Evolutionary conservation across 768 basidiomycete species (phyloP).

Genomic region (Suillus americanus): DNA sequence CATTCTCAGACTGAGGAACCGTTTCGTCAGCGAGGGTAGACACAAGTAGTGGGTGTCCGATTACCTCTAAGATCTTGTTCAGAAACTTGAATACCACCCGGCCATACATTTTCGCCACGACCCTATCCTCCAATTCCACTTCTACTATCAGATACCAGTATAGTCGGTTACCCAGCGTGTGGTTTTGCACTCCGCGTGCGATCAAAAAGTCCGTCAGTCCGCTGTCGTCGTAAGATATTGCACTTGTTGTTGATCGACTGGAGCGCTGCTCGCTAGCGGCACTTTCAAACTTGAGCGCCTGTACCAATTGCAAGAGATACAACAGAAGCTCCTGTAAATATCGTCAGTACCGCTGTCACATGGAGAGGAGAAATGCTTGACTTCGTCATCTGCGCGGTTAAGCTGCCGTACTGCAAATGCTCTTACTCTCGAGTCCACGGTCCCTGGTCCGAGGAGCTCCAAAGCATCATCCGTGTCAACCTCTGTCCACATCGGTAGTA

Average conservation of each 20-base stretch:
- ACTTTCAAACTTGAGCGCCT: slow-evolving; percentile 96
- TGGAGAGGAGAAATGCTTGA: slow-evolving; percentile 33
- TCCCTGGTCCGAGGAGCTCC: slow-evolving; percentile 88
- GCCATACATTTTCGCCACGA: slow-evolving; percentile 91
- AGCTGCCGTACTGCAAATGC: slow-evolving; percentile 94
- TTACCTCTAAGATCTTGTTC: slow-evolving; percentile 83
- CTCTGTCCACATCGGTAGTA: slow-evolving; percentile 95
- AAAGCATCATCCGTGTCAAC: slow-evolving; percentile 96
- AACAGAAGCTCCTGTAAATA: slow-evolving; percentile 76
- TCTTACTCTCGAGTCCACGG: slow-evolving; percentile 87
- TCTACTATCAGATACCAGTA: slow-evolving; percentile 99
- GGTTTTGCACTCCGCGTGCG: slow-evolving; percentile 76
- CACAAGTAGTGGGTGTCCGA: neutral
- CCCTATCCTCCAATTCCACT: slow-evolving; percentile 76
- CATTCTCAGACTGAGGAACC: slow-evolving; percentile 58
- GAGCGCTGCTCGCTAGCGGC: slow-evolving; percentile 74
- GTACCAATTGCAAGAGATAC: slow-evolving; percentile 94
- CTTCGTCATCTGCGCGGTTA: slow-evolving; percentile 91
- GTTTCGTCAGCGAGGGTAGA: neutral
- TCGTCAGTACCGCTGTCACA: neutral
- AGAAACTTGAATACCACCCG: slow-evolving; percentile 89
- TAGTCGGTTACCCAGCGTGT: slow-evolving; percentile 84
- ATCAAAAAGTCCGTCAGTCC: slow-evolving; percentile 94
- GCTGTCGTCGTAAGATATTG: slow-evolving; percentile 86
- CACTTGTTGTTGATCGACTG: slow-evolving; percentile 68